Evolutionary conservation across 805 yeast genomes (phyloP).

Genomic region (Starmerella apicola): DNA sequence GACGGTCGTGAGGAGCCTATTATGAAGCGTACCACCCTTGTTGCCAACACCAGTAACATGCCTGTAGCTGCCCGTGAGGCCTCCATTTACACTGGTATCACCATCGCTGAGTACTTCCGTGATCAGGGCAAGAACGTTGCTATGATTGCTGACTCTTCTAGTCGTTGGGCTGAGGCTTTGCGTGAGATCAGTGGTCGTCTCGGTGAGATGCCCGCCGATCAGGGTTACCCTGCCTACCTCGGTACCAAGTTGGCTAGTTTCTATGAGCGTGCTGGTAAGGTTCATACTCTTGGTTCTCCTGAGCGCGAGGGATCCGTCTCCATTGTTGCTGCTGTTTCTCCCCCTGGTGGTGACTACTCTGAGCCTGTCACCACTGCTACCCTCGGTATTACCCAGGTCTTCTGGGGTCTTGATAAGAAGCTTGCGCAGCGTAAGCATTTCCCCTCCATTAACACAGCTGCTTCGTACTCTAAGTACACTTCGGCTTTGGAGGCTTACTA

Average conservation of each 20-base stretch:
- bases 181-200: conserved; percentile 99
- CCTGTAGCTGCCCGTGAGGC: conserved; percentile 99
- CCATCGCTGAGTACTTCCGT: conserved; percentile 97
- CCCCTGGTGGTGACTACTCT: conserved; percentile 99
- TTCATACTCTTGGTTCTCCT: conserved; percentile 90
- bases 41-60: conserved; percentile 98
- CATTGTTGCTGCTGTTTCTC: conserved; percentile 99
- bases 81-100: conserved; percentile 96
- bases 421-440: conserved; percentile 99
- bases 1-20: conserved; percentile 94
- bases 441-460: conserved; percentile 95
- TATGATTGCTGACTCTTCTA: conserved; percentile 99
- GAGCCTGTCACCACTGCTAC: conserved; percentile 99
- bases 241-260: conserved; percentile 98
- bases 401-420: conserved; percentile 99
- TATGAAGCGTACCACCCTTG: conserved; percentile 98
- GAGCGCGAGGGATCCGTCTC: conserved; percentile 95
- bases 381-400: conserved; percentile 98
- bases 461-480: conserved; percentile 94
- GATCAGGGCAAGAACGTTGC: conserved; percentile 99
- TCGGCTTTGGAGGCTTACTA: conserved; percentile 75
- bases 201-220: conserved; percentile 99
- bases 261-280: conserved; percentile 99
- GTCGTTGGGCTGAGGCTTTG: conserved; percentile 99
- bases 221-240: conserved; percentile 99